Evolutionary conservation across 148 eudicot genomes (phyloP).

Genomic region (Nyssa sinensis): DNA sequence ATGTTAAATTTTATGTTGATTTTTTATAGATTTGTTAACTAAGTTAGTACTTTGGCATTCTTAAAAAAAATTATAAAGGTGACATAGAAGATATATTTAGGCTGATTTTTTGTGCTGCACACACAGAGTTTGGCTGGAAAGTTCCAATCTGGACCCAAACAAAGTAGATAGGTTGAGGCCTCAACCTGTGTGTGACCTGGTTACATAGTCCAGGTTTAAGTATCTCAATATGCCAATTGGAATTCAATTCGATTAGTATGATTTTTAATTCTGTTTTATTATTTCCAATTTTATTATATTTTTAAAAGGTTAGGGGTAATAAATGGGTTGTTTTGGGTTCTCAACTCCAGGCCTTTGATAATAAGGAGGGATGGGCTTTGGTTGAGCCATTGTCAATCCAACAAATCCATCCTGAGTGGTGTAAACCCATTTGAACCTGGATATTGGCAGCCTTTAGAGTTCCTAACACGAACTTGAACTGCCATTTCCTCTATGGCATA

Average conservation of each 20-base stretch:
- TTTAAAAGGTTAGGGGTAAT: background rate
- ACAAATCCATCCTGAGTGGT: background rate
- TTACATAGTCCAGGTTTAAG: background rate
- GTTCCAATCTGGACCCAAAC: background rate
- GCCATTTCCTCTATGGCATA: background rate
- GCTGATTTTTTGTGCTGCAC: slow-evolving; percentile 5
- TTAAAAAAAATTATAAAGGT: background rate
- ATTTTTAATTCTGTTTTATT: background rate
- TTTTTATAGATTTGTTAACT: background rate
- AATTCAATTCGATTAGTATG: background rate
- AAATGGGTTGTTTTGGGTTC: background rate
- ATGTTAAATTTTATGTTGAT: background rate
- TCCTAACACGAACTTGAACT: slow-evolving; percentile 3
- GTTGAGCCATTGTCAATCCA: background rate
- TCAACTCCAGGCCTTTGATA: background rate
- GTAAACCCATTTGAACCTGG: background rate
- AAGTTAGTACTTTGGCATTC: background rate
- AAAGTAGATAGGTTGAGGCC: background rate
- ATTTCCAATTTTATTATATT: background rate
- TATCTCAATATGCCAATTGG: background rate
- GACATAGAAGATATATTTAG: background rate
- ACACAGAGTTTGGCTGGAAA: background rate
- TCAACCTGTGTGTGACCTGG: background rate
- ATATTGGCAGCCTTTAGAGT: background rate
- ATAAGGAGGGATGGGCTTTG: background rate